Percentiles rank a stretch among this genome's conserved stretches.
Conservation (phyloP, 2,329 filamentous ascomycete species). For the Epichloe amarillans region DNA sequence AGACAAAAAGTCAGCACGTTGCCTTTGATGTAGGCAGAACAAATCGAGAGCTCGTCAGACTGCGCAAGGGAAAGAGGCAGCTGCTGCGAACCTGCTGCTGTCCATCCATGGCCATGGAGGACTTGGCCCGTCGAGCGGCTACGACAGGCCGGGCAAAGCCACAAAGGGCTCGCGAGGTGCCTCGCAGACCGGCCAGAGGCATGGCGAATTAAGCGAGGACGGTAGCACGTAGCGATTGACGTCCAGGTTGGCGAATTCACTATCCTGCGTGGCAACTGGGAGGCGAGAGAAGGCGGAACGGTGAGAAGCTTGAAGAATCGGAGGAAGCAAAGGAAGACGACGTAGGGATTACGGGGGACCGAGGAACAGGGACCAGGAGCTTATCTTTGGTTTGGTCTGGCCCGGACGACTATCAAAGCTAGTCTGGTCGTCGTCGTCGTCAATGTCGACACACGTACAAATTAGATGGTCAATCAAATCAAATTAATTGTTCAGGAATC, state of each 20-base stretch:
- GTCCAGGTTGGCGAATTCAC: neutral
- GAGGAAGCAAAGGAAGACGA: neutral
- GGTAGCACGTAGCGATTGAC: neutral
- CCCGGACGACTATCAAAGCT: too few relatives aligned
- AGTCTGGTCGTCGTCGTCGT: too few relatives aligned
- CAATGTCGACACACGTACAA: too few relatives aligned
- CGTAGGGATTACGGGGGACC: neutral
- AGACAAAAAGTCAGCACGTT: conserved; percentile 6
- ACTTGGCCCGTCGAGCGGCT: conserved; percentile 25
- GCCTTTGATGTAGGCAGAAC: neutral
- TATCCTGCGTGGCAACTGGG: neutral
- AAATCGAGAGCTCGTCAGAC: conserved; percentile 6
- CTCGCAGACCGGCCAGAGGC: conserved; percentile 34
- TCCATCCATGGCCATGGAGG: conserved; percentile 36
- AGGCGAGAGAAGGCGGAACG: neutral
- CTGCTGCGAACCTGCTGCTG: conserved; percentile 42
- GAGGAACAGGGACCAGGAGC: conserved; percentile 1
- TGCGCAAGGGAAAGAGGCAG: neutral
- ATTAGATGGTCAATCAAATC: too few relatives aligned
- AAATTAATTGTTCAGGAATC: too few relatives aligned
- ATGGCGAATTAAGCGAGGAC: conserved; percentile 18
- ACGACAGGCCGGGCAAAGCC: conserved; percentile 22
- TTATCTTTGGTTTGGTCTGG: neutral
- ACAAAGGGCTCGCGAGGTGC: conserved; percentile 34
- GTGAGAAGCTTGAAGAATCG: neutral